A percentile compares a stretch with the other conserved stretches of the same genome.
phyloP scores from a whole-genome alignment of 2,329 filamentous ascomycete species.

The Nigrospora osmanthi region DNA sequence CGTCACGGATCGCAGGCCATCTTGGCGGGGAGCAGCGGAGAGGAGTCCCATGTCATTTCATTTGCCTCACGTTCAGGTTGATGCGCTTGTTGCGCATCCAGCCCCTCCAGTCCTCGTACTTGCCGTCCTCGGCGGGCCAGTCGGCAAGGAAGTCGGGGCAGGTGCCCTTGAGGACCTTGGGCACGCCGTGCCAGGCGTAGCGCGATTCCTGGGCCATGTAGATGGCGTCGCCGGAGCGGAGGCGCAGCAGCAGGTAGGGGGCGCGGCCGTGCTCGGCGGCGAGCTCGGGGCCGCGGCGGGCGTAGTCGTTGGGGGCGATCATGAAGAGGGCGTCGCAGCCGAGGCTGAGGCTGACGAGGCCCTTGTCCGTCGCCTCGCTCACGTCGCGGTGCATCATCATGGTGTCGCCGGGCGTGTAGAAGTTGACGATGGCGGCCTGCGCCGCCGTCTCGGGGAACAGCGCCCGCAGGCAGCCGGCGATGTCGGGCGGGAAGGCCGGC shows the following conservation, averaged over 20 bases:
- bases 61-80: slow-evolving; percentile 89
- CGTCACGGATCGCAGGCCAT: too few relatives aligned
- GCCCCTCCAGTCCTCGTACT: slow-evolving; percentile 64
- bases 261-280: slow-evolving; percentile 24
- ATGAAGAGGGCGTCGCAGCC: slow-evolving; percentile 90
- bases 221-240: slow-evolving; percentile 80
- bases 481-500: slow-evolving; percentile 67
- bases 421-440: slow-evolving; percentile 88
- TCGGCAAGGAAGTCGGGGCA: slow-evolving; percentile 67
- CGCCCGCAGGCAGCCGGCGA: slow-evolving; percentile 56
- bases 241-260: slow-evolving; percentile 51
- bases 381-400: slow-evolving; percentile 92
- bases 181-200: slow-evolving; percentile 93
- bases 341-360: slow-evolving; percentile 77
- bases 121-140: slow-evolving; percentile 60
- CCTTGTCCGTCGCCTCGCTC: slow-evolving; percentile 72
- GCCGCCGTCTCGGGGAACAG: slow-evolving; percentile 72
- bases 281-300: slow-evolving; percentile 11
- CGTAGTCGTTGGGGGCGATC: slow-evolving; percentile 54
- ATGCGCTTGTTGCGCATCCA: slow-evolving; percentile 88
- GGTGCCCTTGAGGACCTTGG: slow-evolving; percentile 71
- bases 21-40: too few relatives aligned
- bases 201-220: slow-evolving; percentile 79
- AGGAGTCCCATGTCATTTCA: slow-evolving; percentile 36
- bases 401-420: slow-evolving; percentile 85